Evolutionary conservation across 768 basidiomycete genomes (phyloP), one percentile per base, ranked within the genome.

Genomic region (Trametes villosa): DNA sequence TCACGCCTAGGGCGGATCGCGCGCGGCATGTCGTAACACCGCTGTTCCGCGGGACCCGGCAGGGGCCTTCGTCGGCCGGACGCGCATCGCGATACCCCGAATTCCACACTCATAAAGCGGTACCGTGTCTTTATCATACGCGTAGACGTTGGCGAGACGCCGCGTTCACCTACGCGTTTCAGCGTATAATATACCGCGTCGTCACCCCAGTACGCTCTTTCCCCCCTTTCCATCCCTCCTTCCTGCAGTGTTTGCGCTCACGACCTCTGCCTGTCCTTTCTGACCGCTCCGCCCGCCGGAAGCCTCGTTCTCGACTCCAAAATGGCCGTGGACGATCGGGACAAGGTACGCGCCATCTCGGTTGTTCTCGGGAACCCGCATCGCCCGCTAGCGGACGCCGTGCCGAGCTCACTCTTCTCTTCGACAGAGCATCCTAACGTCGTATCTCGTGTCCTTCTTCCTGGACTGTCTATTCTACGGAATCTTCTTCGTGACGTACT

Each of bases 381-480:
- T n/a, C n/a, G n/a, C n/a, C n/a, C n/a, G n/a, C n/a, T n/a, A n/a
- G n/a, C n/a, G n/a, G n/a, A n/a, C n/a, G n/a, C n/a, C n/a, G n/a
- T n/a, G n/a, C 34, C 9, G 24, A 20, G 22, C 44, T 45, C 9
- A 45, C 22, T 20, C 22, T 36, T 22, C 50, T 27, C 3, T 20
- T 34, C 12, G 20, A 6, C 50, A 51, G 50, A 18, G 20, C n/a
- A 11, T 51, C 22, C 50, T 51, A 33, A 51, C 36, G 7, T 51
- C 50, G 20, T 51, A 36, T n/a, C 50, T 51, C 34, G 34, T 40
- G 2, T 36, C 33, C 22, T 51, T 51, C 33, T 51, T 51, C 18
- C 34, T 51, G 26, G 50, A 51, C 36, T 51, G 33, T 24, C 50
- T 51, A 6, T 51, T 34, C 50, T 51, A 38, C 12, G 50, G 50